phyloP scores from a whole-genome alignment of 169 alveolate genomes.

The Perkinsus chesapeaki region DNA sequence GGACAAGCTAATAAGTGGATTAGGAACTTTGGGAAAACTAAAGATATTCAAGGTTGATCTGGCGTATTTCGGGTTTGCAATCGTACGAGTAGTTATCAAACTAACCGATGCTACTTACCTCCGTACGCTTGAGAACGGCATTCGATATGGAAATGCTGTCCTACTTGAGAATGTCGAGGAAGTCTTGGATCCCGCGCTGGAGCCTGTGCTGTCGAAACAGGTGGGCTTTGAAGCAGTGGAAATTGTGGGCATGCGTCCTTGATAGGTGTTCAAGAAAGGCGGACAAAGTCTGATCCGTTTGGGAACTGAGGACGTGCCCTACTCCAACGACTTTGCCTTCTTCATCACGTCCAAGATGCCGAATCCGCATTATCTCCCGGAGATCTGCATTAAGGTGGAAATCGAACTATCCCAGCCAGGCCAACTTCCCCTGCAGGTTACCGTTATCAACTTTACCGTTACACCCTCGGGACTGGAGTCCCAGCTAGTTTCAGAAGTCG shows the following conservation, averaged over 20 bases:
- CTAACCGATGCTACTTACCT: constrained; percentile 64
- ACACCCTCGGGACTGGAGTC: constrained; percentile 88
- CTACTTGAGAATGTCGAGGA: constrained; percentile 87
- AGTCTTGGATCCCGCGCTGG: constrained; percentile 88
- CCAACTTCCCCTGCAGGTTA: constrained; percentile 12
- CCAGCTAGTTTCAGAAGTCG: constrained; percentile 81
- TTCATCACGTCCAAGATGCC: constrained; percentile 75
- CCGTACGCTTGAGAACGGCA: constrained; percentile 76
- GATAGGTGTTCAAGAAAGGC: constrained; percentile 69
- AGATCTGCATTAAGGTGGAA: constrained; percentile 66
- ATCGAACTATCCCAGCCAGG: background rate
- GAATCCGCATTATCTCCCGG: constrained; percentile 81
- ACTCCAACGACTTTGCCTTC: constrained; percentile 67
- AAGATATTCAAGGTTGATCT: constrained; percentile 23
- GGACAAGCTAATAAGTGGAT: constrained; percentile 85
- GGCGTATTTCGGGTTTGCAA: background rate
- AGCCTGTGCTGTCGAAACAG: constrained; percentile 82
- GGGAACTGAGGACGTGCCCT: constrained; percentile 72
- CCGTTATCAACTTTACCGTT: constrained; percentile 84
- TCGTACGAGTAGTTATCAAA: constrained; percentile 54
- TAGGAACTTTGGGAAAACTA: constrained; percentile 59
- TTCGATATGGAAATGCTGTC: constrained; percentile 77
- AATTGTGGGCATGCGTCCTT: constrained; percentile 50
- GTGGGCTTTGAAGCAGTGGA: constrained; percentile 58
- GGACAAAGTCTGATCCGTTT: constrained; percentile 63